Conservation (phyloP, 2,329 filamentous ascomycete species). For the Orbilia brochopaga region DNA sequence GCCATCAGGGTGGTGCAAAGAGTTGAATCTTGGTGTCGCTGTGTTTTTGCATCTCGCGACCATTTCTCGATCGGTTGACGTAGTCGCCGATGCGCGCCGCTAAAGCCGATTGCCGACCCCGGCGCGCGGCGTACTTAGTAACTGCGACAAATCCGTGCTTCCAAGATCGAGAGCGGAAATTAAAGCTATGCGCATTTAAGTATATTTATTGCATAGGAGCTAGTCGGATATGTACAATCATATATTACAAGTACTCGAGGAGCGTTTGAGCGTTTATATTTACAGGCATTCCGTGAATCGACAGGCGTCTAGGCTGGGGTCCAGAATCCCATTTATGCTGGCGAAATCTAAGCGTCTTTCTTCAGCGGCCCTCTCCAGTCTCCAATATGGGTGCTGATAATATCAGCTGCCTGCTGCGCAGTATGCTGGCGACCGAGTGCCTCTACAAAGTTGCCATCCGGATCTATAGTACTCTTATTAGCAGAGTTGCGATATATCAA, state of each 20-base stretch:
- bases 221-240: neutral
- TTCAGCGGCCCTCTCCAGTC: conserved; percentile 67
- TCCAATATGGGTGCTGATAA: conserved; percentile 85
- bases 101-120: conserved; percentile 23
- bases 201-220: too few species aligned
- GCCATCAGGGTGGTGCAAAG: conserved; percentile 12
- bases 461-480: conserved; percentile 65
- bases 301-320: too few species aligned
- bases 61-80: conserved; percentile 41
- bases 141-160: too few species aligned
- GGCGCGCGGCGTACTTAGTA: too few species aligned
- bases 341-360: conserved; percentile 4
- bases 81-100: conserved; percentile 25
- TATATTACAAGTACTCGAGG: neutral
- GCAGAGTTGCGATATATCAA: neutral
- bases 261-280: neutral
- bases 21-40: conserved; percentile 13
- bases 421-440: conserved; percentile 94
- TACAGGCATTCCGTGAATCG: neutral
- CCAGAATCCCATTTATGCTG: neutral
- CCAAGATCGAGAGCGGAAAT: too few species aligned
- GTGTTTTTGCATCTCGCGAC: conserved; percentile 40
- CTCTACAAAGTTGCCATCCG: conserved; percentile 97
- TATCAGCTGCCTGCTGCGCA: conserved; percentile 78
- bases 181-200: too few species aligned